Evolutionary conservation across 2,329 filamentous ascomycete species (phyloP).

Genomic region (Ceratocystis smalleyi): DNA sequence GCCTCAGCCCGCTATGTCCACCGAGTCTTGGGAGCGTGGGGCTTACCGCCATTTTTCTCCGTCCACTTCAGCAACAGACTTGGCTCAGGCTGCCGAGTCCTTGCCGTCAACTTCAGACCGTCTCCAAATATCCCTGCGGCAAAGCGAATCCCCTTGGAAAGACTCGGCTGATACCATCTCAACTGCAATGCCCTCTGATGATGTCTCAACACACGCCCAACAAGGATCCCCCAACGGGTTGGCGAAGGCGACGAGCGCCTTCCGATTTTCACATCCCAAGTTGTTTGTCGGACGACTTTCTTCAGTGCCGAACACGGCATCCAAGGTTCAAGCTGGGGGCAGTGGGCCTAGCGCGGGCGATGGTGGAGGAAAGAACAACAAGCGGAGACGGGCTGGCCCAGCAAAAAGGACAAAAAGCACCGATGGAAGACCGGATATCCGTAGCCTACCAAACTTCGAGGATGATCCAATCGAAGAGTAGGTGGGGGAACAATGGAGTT

Average conservation of each 20-base stretch:
- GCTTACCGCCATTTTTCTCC: background rate
- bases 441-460: conserved; percentile 12
- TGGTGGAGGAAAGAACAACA: background rate
- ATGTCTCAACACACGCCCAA: background rate
- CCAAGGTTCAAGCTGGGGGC: background rate
- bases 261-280: conserved; percentile 12
- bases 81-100: background rate
- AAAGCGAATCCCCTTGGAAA: background rate
- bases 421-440: conserved; percentile 10
- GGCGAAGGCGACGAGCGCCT: background rate
- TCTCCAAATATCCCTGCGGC: background rate
- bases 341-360: background rate
- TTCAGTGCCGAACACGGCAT: background rate
- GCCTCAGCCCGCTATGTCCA: background rate
- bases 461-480: conserved; percentile 11
- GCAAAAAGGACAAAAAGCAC: background rate
- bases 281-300: conserved; percentile 10
- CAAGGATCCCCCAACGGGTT: background rate
- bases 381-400: background rate
- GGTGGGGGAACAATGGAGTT: background rate
- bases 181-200: background rate
- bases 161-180: background rate
- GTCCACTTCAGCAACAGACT: background rate
- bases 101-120: background rate
- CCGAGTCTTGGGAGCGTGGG: background rate